Percentiles rank a stretch among this genome's conserved stretches.
Evolutionary conservation across 495 filamentous ascomycete species (phyloP).

Genomic region (Podospora comata): DNA sequence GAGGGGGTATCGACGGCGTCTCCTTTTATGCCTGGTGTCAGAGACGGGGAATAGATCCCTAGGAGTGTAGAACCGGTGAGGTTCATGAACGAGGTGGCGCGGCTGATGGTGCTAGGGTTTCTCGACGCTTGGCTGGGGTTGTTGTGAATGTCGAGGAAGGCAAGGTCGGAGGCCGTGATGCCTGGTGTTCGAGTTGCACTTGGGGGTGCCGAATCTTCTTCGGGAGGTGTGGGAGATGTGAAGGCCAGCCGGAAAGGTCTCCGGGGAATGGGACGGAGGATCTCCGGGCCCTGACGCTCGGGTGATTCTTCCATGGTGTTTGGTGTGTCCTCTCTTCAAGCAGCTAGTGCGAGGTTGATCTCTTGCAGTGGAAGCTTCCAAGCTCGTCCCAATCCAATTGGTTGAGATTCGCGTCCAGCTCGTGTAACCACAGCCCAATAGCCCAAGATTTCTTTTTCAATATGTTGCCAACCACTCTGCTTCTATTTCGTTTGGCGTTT

Average conservation of each 20-base stretch:
- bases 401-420: neutral
- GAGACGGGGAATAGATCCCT: slow-evolving; percentile 75
- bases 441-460: neutral
- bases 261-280: slow-evolving; percentile 59
- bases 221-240: slow-evolving; percentile 48
- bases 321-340: neutral
- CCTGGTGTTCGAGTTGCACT: slow-evolving; percentile 14
- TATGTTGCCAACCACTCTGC: neutral
- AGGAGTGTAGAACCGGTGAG: slow-evolving; percentile 84
- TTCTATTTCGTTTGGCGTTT: neutral
- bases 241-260: slow-evolving; percentile 67
- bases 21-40: slow-evolving; percentile 11
- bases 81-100: slow-evolving; percentile 76
- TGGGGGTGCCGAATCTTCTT: slow-evolving; percentile 40
- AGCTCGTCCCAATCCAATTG: neutral
- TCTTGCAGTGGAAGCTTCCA: neutral
- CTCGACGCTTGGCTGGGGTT: slow-evolving; percentile 3
- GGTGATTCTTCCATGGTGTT: neutral
- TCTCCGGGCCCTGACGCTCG: slow-evolving; percentile 20
- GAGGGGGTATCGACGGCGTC: slow-evolving; percentile 43
- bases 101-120: slow-evolving; percentile 40
- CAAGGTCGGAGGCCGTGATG: slow-evolving; percentile 35
- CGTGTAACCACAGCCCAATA: neutral
- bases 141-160: slow-evolving; percentile 37
- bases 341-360: neutral